These are phyloP conservation scores for Aspergillus olivimuriae DNA, from an alignment of 495 filamentous ascomycete genomes.

Conservation along the genomic window DNA sequence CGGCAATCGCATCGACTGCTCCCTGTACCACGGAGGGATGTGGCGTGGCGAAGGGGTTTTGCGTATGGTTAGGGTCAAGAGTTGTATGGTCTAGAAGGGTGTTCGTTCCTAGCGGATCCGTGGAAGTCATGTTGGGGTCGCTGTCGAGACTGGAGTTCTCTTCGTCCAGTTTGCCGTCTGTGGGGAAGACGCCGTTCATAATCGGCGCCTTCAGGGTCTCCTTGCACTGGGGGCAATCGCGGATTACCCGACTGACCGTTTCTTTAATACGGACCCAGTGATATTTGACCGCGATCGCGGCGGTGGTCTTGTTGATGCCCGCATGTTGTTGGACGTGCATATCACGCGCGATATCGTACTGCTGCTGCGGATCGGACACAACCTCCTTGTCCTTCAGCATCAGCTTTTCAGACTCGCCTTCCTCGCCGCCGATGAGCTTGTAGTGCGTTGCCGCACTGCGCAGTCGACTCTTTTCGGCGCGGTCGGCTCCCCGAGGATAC, in stretches of 20 bases:
- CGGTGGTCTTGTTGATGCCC: constrained; percentile 97
- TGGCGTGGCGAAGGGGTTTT: constrained; percentile 31
- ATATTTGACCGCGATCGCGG: constrained; percentile 85
- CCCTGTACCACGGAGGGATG: constrained; percentile 22
- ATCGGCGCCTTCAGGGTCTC: constrained; percentile 58
- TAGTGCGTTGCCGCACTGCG: constrained; percentile 94
- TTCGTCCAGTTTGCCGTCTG: constrained; percentile 22
- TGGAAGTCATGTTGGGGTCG: constrained; percentile 12
- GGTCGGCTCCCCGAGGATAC: constrained; percentile 89
- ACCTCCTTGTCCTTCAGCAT: constrained; percentile 99
- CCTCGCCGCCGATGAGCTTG: constrained; percentile 54
- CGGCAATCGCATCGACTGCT: constrained; percentile 30
- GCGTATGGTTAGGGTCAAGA: constrained; percentile 18
- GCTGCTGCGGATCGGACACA: constrained; percentile 80
- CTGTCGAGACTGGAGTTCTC: constrained; percentile 11
- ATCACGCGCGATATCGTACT: constrained; percentile 80
- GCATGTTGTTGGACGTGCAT: constrained; percentile 76
- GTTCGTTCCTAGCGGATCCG: constrained; percentile 16
- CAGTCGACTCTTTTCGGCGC: constrained; percentile 90
- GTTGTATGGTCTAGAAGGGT: constrained; percentile 30
- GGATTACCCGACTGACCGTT: constrained; percentile 90
- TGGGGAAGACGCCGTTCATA: constrained; percentile 19
- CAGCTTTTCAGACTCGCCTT: constrained; percentile 60
- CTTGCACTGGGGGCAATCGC: constrained; percentile 86
- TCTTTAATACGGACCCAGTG: constrained; percentile 99